Percentiles rank a stretch among this genome's conserved stretches.
Evolutionary conservation across 768 basidiomycete species (phyloP).

Genomic region (Flagelloscypha sp.): DNA sequence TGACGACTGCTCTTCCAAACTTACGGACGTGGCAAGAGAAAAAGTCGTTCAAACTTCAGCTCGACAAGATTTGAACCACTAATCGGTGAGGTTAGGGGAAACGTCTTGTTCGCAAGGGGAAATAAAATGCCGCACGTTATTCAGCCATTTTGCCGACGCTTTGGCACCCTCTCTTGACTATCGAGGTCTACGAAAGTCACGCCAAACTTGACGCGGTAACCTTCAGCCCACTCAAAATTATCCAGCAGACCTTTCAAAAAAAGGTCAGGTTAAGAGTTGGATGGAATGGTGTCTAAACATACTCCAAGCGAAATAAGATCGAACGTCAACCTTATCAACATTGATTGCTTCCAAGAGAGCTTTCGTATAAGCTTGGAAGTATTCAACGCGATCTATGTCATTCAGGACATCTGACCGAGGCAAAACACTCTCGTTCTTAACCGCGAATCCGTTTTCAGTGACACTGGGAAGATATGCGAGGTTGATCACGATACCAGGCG

Average conservation of each 20-base stretch:
- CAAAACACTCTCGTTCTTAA: conserved; percentile 27
- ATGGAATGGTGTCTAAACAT: conserved; percentile 6
- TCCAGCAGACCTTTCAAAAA: conserved; percentile 28
- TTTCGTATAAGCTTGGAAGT: conserved; percentile 27
- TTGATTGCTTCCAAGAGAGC: conserved; percentile 32
- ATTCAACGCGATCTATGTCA: conserved; percentile 32
- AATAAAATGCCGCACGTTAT: too few relatives aligned
- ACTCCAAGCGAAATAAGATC: conserved; percentile 35
- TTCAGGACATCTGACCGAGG: conserved; percentile 25
- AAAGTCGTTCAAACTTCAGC: too few relatives aligned
- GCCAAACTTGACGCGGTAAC: conserved; percentile 36
- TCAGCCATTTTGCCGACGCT: too few relatives aligned
- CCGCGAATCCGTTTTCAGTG: conserved; percentile 39
- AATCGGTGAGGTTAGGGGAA: too few relatives aligned
- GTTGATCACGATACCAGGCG: not conserved
- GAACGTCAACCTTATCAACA: conserved; percentile 27
- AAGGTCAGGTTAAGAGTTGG: conserved; percentile 3
- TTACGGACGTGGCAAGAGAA: too few relatives aligned
- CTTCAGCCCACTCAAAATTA: conserved; percentile 40
- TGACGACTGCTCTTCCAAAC: too few relatives aligned
- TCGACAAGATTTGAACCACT: too few relatives aligned
- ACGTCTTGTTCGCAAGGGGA: too few relatives aligned
- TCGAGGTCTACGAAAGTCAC: conserved; percentile 46
- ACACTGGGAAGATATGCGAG: conserved; percentile 19
- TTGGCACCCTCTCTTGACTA: conserved; percentile 58